Conservation (phyloP, 1,284 basidiomycete genomes). For the Trametes hirsuta region DNA sequence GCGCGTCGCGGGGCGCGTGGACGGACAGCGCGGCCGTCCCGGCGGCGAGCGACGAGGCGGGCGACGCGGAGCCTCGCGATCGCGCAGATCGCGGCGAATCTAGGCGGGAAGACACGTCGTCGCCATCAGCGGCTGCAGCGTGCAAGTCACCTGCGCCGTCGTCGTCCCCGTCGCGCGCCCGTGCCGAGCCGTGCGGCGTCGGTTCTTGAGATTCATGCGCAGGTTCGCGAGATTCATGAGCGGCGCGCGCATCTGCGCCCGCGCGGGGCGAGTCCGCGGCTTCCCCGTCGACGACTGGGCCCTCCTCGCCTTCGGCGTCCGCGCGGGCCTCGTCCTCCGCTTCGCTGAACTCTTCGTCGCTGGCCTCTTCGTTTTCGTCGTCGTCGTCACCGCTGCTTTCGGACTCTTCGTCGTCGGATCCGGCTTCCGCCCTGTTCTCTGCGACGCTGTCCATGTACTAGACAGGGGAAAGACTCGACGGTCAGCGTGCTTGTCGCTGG, state of each 20-base stretch:
- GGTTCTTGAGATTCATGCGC: conserved; percentile 24
- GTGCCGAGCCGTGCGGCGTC: conserved; percentile 8
- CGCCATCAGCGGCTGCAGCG: conserved; percentile 10
- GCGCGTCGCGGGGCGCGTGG: conserved; percentile 1
- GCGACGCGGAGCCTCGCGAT: conserved; percentile 25
- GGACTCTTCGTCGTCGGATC: conserved; percentile 33
- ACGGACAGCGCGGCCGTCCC: conserved; percentile 29
- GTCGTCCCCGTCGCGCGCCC: conserved; percentile 2
- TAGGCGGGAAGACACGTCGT: conserved; percentile 23
- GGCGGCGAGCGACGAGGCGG: conserved; percentile 25
- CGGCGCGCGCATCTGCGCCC: conserved; percentile 28
- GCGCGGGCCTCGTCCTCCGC: conserved; percentile 39
- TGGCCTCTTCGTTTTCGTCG: conserved; percentile 32
- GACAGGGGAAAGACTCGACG: neutral
- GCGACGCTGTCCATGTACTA: conserved; percentile 72
- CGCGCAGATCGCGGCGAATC: conserved; percentile 24
- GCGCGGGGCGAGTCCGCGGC: conserved; percentile 27
- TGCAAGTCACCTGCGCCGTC: conserved; percentile 7
- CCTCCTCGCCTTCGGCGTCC: conserved; percentile 37
- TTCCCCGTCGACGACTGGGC: conserved; percentile 33
- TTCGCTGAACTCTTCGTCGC: conserved; percentile 32
- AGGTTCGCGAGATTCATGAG: conserved; percentile 26
- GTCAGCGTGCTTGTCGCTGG: neutral
- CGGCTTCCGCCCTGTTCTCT: conserved; percentile 38
- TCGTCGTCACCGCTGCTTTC: conserved; percentile 40